Conservation (phyloP, 495 filamentous ascomycete species). For the Daldinia caldariorum region DNA sequence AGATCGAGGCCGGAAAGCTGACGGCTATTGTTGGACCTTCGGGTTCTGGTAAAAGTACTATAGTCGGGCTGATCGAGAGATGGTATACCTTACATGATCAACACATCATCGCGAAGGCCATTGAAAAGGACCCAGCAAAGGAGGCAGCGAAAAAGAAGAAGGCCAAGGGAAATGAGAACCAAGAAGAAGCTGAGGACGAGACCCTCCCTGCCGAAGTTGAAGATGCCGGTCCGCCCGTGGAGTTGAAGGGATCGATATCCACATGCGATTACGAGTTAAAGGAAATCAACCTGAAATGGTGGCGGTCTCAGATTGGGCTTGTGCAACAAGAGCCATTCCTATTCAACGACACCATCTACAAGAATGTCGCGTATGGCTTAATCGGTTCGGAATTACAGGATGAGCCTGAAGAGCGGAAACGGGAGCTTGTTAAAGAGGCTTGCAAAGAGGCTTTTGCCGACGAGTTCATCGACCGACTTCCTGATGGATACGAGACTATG, state of each 20-base stretch:
- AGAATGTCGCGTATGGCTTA: slow-evolving; percentile 70
- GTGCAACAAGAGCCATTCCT: slow-evolving; percentile 79
- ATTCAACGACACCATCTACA: slow-evolving; percentile 75
- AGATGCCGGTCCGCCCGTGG: slow-evolving; percentile 52
- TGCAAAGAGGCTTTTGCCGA: slow-evolving; percentile 67
- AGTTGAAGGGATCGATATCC: slow-evolving; percentile 60
- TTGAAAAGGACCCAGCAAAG: slow-evolving; percentile 57
- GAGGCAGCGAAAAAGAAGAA: slow-evolving; percentile 55
- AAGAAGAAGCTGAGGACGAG: slow-evolving; percentile 49
- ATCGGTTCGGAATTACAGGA: slow-evolving; percentile 66
- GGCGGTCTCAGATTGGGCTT: slow-evolving; percentile 72
- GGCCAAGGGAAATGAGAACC: slow-evolving; percentile 44
- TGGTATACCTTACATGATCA: slow-evolving; percentile 81
- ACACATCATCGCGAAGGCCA: slow-evolving; percentile 58
- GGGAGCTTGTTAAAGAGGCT: slow-evolving; percentile 64
- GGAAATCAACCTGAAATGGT: slow-evolving; percentile 70
- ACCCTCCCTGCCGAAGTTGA: slow-evolving; percentile 38
- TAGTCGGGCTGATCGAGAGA: slow-evolving; percentile 88
- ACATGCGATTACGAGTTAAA: slow-evolving; percentile 66
- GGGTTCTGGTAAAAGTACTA: slow-evolving; percentile 88
- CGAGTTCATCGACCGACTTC: slow-evolving; percentile 67
- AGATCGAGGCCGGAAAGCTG: slow-evolving; percentile 78
- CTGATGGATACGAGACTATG: slow-evolving; percentile 66
- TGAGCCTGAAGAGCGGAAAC: slow-evolving; percentile 61
- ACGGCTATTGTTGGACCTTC: slow-evolving; percentile 90